Conservation (phyloP, 768 basidiomycete species). For the Ramaria rubella region DNA sequence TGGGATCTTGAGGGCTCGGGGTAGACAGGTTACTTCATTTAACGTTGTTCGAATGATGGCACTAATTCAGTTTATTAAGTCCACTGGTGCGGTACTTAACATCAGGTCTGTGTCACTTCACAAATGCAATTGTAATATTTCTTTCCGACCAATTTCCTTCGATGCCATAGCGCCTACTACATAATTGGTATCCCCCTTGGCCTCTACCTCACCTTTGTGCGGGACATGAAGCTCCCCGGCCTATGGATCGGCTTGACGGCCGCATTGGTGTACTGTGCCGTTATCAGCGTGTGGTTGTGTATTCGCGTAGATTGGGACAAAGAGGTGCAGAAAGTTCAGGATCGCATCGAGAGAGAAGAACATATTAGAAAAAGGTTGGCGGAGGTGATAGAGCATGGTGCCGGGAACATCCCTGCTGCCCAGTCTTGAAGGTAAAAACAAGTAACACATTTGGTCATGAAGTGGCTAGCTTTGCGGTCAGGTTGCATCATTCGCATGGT, state of each 20-base stretch:
- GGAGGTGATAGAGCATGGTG: conserved; percentile 33
- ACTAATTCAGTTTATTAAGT: conserved; percentile 34
- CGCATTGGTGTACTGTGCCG: conserved; percentile 52
- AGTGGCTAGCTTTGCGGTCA: too few species aligned
- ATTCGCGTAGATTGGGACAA: conserved; percentile 60
- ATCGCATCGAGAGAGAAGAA: conserved; percentile 16
- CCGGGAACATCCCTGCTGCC: too few species aligned
- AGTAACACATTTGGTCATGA: too few species aligned
- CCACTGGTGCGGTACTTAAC: conserved; percentile 73
- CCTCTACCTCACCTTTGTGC: conserved; percentile 65
- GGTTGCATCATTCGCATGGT: too few species aligned
- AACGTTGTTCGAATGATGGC: neutral
- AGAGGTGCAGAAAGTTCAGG: conserved; percentile 57
- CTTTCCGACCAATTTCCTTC: conserved; percentile 6
- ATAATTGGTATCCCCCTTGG: conserved; percentile 79
- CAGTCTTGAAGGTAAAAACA: too few species aligned
- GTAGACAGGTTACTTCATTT: conserved; percentile 44
- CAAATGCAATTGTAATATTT: conserved; percentile 13
- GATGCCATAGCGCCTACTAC: conserved; percentile 64
- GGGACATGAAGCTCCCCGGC: conserved; percentile 53
- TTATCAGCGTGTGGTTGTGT: conserved; percentile 47
- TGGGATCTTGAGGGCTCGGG: conserved; percentile 78
- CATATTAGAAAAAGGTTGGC: conserved; percentile 33
- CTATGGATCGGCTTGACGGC: conserved; percentile 81
- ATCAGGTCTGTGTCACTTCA: conserved; percentile 44